Conservation (phyloP, 371 early-diverging fungal species). For the Mycotypha africana region DNA sequence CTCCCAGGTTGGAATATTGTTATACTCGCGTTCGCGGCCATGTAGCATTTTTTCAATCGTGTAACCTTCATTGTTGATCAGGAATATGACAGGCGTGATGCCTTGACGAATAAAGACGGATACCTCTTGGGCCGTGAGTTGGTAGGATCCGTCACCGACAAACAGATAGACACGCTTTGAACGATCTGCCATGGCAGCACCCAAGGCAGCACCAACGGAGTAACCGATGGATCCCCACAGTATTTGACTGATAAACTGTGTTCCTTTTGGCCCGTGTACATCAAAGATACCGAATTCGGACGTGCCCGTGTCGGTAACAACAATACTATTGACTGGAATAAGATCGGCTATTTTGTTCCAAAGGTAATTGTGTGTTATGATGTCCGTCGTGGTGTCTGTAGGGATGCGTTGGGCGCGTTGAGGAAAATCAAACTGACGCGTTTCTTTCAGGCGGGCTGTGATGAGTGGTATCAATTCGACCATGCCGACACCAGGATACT, state of each 20-base stretch:
- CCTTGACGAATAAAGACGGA: slow-evolving; percentile 45
- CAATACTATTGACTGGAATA: slow-evolving; percentile 25
- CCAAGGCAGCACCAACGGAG: slow-evolving; percentile 29
- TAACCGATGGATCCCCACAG: slow-evolving; percentile 46
- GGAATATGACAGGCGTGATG: slow-evolving; percentile 38
- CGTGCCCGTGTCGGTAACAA: slow-evolving; percentile 50
- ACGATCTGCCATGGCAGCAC: slow-evolving; percentile 32
- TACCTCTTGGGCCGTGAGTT: slow-evolving; percentile 42
- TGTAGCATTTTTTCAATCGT: slow-evolving; percentile 48
- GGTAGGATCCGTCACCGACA: slow-evolving; percentile 52
- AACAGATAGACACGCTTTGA: slow-evolving; percentile 29
- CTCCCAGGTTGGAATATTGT: slow-evolving; percentile 44
- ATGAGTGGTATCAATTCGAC: slow-evolving; percentile 25
- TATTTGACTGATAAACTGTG: slow-evolving; percentile 31
- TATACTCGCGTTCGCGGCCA: slow-evolving; percentile 39
- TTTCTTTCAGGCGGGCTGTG: slow-evolving; percentile 15
- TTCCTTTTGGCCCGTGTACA: slow-evolving; percentile 25
- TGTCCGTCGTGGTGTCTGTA: slow-evolving; percentile 9
- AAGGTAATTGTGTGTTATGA: slow-evolving; percentile 38
- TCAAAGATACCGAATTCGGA: slow-evolving; percentile 38
- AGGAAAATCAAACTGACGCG: slow-evolving; percentile 10
- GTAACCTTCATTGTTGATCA: slow-evolving; percentile 52
- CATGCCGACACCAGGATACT: slow-evolving; percentile 36
- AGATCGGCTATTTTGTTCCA: slow-evolving; percentile 34
- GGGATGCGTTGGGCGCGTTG: slow-evolving; percentile 4